phyloP scores from a whole-genome alignment of 306 rosid genomes.

The Quercus rubra region DNA sequence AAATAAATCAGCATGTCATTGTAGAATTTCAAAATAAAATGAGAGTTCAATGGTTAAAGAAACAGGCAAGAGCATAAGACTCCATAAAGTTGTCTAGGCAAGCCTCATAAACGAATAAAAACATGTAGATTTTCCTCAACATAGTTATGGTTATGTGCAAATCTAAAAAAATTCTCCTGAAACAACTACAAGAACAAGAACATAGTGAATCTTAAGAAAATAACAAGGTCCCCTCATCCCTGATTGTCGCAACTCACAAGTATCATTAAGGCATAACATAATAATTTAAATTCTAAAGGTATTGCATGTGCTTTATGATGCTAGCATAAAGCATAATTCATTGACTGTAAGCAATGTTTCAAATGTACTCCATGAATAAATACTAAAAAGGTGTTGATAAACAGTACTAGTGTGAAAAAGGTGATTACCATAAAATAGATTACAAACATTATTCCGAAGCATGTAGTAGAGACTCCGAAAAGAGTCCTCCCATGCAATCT shows the following conservation, averaged over 20 bases:
- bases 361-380: background rate
- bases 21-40: background rate
- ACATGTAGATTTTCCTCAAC: background rate
- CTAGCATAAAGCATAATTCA: background rate
- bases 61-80: background rate
- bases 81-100: conserved; percentile 5
- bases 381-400: background rate
- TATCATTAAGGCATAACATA: background rate
- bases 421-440: conserved; percentile 81
- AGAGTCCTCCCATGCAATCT: conserved; percentile 79
- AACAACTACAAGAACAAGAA: conserved; percentile 12
- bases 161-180: background rate
- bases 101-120: conserved; percentile 8
- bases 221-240: background rate
- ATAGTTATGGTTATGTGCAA: background rate
- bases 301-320: background rate
- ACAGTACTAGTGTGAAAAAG: background rate
- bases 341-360: background rate
- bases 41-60: conserved; percentile 11
- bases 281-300: background rate
- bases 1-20: background rate
- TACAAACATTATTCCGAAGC: conserved; percentile 73
- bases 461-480: conserved; percentile 83
- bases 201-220: background rate
- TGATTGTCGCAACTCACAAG: background rate